These are phyloP conservation scores for Osmanthus fragrans DNA, from an alignment of 257 asterid species.

Conservation along the genomic window DNA sequence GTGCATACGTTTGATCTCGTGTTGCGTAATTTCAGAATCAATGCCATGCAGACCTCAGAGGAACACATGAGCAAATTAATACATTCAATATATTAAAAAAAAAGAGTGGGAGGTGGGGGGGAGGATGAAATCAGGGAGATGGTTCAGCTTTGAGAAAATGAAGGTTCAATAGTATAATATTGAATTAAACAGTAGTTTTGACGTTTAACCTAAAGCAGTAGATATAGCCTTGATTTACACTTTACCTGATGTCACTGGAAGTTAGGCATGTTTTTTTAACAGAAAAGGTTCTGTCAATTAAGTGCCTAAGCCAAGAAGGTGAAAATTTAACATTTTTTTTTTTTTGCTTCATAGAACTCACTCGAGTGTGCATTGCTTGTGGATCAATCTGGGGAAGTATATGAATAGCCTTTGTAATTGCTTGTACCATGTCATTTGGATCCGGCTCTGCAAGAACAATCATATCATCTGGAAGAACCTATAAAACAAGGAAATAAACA, in stretches of 20 bases:
- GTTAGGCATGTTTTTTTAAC: background rate
- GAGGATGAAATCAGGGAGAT: background rate
- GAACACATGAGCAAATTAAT: background rate
- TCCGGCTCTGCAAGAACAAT: constrained; percentile 88
- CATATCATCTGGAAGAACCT: constrained; percentile 99
- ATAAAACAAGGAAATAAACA: constrained; percentile 16
- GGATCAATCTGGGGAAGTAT: constrained; percentile 93
- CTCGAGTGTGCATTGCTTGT: constrained; percentile 79
- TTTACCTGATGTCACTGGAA: background rate
- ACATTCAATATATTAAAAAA: background rate
- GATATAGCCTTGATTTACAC: background rate
- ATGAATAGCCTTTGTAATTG: constrained; percentile 72
- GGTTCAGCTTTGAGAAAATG: background rate
- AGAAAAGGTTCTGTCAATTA: background rate
- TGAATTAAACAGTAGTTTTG: background rate
- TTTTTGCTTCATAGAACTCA: constrained; percentile 40
- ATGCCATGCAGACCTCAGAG: background rate
- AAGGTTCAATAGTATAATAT: background rate
- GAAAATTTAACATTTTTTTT: constrained; percentile 6
- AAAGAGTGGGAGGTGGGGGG: background rate
- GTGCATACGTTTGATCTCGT: background rate
- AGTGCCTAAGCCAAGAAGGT: no score
- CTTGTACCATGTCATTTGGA: constrained; percentile 85
- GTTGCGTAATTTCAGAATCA: background rate
- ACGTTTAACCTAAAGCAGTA: background rate